Base-by-base conservation (phyloP, 805 yeast genomes). In the Saccharomycopsis microspora region DNA sequence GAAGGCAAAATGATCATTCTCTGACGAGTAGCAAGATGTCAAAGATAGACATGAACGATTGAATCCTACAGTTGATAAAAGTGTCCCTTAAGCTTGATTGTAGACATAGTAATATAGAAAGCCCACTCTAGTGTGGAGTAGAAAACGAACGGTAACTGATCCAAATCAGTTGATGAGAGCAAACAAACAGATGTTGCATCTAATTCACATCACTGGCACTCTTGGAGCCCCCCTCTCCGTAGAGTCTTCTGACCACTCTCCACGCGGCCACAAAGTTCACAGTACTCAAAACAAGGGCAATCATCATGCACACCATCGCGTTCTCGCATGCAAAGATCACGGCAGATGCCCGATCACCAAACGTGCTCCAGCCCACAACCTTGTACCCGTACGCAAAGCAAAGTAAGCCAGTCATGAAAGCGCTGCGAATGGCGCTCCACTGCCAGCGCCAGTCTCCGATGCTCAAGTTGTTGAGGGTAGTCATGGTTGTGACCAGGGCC, bases 401-500 rank as follows among this genome's bases (percentile, higher is more conserved):
- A 43, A 54, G 59, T 4, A 55, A 28, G 27, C 62, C 64, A 19
- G 59, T 49, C n/a, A 59, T 50, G 4, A 53, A 43, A 3, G 64
- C 64, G 46, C 55, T 55, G 6, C 54, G 33, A 53, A 61, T 54
- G 2, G 58, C 48, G 28, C 53, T 49, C 64, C 64, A 60, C 5
- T 54, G 56, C 65, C 65, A 61, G 41, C 55, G 57, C 63, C 64
- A 59, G 41, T 60, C 56, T 11, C 64, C 64, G 19, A 55, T 51
- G 31, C 57, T 46, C 8, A 60, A 44, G 8, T 57, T 50, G 31
- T 59, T 51, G 42, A 58, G 56, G 32, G 58, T 42, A 48, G 58
- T 57, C 41, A 61, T 33, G 2, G 50, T 47, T 5, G 56, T 56
- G 5, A 39, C 38, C 9, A 47, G n/a, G 9, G 35, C 47, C 19